A percentile compares a stretch with the other conserved stretches of the same genome.
phyloP scores from a whole-genome alignment of 495 filamentous ascomycete species.

The Tuber borchii region DNA sequence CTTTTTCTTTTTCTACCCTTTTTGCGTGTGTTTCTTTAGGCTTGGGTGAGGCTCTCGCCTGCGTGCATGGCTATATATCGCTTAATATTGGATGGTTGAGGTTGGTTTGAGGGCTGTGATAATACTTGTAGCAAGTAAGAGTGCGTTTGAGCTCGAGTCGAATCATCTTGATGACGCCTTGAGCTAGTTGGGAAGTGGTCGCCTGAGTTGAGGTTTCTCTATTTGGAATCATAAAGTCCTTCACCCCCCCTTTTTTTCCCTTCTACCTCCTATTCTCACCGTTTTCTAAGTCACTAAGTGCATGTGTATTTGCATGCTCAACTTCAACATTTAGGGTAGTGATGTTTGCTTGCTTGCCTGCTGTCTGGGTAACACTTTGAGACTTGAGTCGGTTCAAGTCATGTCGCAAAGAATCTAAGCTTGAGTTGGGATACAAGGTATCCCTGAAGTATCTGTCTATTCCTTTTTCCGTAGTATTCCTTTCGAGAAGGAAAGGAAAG shows the following conservation, averaged over 20 bases:
- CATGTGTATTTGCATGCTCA: not conserved
- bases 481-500: not conserved
- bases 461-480: not conserved
- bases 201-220: not conserved
- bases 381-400: constrained; percentile 1
- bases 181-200: not conserved
- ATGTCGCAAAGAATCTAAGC: not conserved
- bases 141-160: not conserved
- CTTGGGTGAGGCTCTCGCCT: not conserved
- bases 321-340: not conserved
- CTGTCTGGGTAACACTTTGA: not conserved
- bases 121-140: not conserved
- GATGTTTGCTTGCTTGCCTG: not conserved
- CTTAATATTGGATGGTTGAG: not conserved
- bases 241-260: not conserved
- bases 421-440: not conserved
- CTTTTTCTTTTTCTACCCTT: not conserved
- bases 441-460: not conserved
- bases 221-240: not conserved
- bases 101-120: not conserved
- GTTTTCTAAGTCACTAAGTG: not conserved
- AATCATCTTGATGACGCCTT: not conserved
- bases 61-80: not conserved
- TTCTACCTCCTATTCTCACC: not conserved
- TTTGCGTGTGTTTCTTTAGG: not conserved